Conservation (phyloP, 2,329 filamentous ascomycete genomes). For the Ceratocystis diversiconidia region DNA sequence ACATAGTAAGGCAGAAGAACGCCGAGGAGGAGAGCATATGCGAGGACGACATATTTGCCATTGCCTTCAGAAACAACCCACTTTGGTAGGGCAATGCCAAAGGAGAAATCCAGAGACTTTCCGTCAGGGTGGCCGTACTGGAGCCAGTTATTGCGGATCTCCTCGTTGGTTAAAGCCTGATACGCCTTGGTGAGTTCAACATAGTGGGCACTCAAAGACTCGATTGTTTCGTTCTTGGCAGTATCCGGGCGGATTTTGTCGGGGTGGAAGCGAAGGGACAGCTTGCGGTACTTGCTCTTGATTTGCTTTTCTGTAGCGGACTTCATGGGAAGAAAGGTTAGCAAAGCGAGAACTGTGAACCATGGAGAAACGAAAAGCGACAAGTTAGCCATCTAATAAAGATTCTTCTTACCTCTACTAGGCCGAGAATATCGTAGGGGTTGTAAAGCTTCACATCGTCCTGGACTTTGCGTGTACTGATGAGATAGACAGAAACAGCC, state of each 20-base stretch:
- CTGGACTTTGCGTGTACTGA: constrained; percentile 37
- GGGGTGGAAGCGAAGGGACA: constrained; percentile 78
- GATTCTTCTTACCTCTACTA: constrained; percentile 50
- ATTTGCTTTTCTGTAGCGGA: constrained; percentile 78
- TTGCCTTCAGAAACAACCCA: constrained; percentile 87
- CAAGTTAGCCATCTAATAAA: constrained; percentile 19
- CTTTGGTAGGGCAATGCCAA: constrained; percentile 88
- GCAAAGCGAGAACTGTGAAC: neutral
- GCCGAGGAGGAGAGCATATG: constrained; percentile 79
- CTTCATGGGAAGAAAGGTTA: constrained; percentile 29
- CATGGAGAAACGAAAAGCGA: neutral
- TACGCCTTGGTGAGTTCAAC: constrained; percentile 96
- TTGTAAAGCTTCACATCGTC: constrained; percentile 64
- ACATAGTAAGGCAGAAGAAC: constrained; percentile 86
- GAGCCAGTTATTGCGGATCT: constrained; percentile 90
- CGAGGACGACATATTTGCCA: constrained; percentile 83
- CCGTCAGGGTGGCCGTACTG: constrained; percentile 94
- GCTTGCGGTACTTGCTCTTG: constrained; percentile 75
- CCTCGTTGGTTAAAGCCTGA: constrained; percentile 94
- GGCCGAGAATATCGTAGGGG: constrained; percentile 83
- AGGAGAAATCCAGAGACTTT: constrained; percentile 85
- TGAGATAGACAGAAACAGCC: constrained; percentile 83
- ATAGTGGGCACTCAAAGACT: constrained; percentile 73
- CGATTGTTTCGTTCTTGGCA: constrained; percentile 75
- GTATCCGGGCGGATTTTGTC: constrained; percentile 80